These are phyloP conservation scores for Capronia americana DNA, from an alignment of 2,329 filamentous ascomycete genomes.

Conservation along the genomic window DNA sequence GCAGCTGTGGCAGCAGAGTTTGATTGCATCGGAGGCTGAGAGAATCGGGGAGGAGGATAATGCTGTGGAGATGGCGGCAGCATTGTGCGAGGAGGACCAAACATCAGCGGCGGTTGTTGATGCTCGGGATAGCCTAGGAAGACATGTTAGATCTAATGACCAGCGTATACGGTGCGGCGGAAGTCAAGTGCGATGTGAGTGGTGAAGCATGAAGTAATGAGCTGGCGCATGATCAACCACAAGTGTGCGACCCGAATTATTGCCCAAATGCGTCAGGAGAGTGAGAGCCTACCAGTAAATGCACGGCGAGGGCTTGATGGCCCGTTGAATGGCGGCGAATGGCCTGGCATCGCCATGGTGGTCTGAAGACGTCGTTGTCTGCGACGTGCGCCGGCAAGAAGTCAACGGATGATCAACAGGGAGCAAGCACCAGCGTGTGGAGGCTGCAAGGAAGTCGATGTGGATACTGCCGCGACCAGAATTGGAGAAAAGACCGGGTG, in stretches of 20 bases:
- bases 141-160: conserved; percentile 18
- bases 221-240: conserved; percentile 15
- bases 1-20: conserved; percentile 23
- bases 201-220: conserved; percentile 9
- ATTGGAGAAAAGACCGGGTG: conserved; percentile 9
- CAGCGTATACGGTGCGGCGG: not conserved
- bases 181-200: conserved; percentile 19
- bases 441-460: conserved; percentile 26
- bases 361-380: conserved; percentile 9
- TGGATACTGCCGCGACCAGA: conserved; percentile 23
- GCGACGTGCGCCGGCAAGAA: conserved; percentile 9
- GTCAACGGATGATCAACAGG: conserved; percentile 26
- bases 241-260: not conserved
- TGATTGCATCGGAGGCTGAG: conserved; percentile 30
- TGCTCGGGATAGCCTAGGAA: conserved; percentile 36
- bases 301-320: conserved; percentile 37
- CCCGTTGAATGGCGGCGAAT: conserved; percentile 37
- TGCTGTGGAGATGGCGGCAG: conserved; percentile 37
- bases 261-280: conserved; percentile 4
- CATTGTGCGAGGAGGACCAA: conserved; percentile 35
- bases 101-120: conserved; percentile 34
- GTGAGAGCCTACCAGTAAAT: conserved; percentile 34
- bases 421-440: conserved; percentile 29
- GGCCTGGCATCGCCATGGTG: conserved; percentile 39
- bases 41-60: conserved; percentile 32